Percentiles rank a stretch among this genome's conserved stretches.
These are phyloP conservation scores for Termitomyces sp. DNA, from an alignment of 768 basidiomycete genomes.

Conservation along the genomic window DNA sequence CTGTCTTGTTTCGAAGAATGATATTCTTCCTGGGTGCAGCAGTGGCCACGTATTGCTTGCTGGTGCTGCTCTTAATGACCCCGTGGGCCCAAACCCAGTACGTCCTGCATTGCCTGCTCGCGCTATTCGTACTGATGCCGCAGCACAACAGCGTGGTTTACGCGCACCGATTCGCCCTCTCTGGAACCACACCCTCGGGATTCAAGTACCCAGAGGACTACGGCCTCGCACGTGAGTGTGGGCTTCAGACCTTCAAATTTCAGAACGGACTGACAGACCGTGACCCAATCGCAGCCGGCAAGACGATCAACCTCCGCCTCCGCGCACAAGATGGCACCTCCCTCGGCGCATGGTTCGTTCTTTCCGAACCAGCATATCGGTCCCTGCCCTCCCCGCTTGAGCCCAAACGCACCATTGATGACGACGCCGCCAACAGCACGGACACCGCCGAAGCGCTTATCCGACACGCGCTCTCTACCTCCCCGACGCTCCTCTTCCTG, in stretches of 20 bases:
- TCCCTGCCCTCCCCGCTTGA: slow-evolving; percentile 26
- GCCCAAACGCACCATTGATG: too few species aligned
- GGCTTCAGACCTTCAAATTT: too few species aligned
- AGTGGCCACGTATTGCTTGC: slow-evolving; percentile 14
- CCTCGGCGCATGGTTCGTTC: slow-evolving; percentile 65
- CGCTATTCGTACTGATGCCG: neutral
- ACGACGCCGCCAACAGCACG: slow-evolving; percentile 10
- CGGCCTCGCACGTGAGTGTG: slow-evolving; percentile 36
- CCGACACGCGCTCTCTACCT: slow-evolving; percentile 19
- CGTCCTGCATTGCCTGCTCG: neutral
- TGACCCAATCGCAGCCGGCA: slow-evolving; percentile 58
- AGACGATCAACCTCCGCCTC: slow-evolving; percentile 53
- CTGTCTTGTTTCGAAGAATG: neutral
- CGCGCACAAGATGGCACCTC: slow-evolving; percentile 57
- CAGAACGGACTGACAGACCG: too few species aligned
- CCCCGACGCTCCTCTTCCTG: slow-evolving; percentile 63
- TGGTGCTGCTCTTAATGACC: slow-evolving; percentile 28
- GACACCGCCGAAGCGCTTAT: neutral
- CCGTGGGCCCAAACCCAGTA: slow-evolving; percentile 35
- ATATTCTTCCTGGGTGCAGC: neutral
- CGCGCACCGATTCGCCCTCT: slow-evolving; percentile 31
- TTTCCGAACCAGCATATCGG: slow-evolving; percentile 46
- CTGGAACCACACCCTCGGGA: slow-evolving; percentile 18
- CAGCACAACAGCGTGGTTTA: slow-evolving; percentile 25
- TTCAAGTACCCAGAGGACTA: slow-evolving; percentile 36